A percentile compares a stretch with the other conserved stretches of the same genome.
Conservation (phyloP, 2,329 filamentous ascomycete genomes). For the Beauveria australis region DNA sequence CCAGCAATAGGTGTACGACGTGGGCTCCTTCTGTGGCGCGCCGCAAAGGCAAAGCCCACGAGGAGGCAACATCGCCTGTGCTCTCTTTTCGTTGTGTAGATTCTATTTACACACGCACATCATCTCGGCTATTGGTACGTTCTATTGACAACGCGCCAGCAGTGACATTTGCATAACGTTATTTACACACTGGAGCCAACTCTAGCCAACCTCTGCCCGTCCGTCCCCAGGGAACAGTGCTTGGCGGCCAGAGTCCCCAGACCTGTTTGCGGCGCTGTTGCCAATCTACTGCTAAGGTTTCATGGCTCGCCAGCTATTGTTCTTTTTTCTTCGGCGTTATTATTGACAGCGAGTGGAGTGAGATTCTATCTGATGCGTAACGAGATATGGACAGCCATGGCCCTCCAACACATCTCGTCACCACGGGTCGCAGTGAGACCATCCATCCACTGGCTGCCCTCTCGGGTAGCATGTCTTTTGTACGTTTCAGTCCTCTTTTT, state of each 20-base stretch:
- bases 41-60: too few relatives aligned
- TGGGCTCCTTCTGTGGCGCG: too few relatives aligned
- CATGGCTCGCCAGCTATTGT: background rate
- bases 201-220: background rate
- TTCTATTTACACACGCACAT: too few relatives aligned
- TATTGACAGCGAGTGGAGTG: background rate
- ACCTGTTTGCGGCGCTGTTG: background rate
- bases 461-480: slow-evolving; percentile 2
- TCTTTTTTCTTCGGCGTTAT: background rate
- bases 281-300: background rate
- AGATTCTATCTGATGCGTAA: background rate
- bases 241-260: background rate
- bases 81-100: too few relatives aligned
- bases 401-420: background rate
- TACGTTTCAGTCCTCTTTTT: background rate
- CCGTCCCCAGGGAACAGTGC: background rate
- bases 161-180: too few relatives aligned
- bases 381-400: background rate
- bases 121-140: too few relatives aligned
- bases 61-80: too few relatives aligned
- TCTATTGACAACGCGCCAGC: too few relatives aligned
- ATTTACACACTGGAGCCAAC: background rate
- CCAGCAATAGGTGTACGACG: too few relatives aligned
- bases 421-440: background rate
- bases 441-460: background rate